Evolutionary conservation across 768 basidiomycete species (phyloP).

Genomic region (Lentinula lateritia): DNA sequence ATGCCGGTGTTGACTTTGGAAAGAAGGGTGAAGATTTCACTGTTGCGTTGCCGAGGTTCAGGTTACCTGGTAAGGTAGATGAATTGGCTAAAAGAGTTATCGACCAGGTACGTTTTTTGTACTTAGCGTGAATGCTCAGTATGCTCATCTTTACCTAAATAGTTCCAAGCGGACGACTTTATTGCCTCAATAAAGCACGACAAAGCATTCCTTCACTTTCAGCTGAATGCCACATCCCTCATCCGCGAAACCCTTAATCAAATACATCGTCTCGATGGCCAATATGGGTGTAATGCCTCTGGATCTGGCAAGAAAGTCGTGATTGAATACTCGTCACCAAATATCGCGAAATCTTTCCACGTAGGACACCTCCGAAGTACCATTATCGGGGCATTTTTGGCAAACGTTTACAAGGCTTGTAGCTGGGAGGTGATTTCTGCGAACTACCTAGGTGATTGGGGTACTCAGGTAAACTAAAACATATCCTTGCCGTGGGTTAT

Average conservation of each 20-base stretch:
- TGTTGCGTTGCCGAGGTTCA: constrained; percentile 87
- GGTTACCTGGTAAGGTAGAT: constrained; percentile 78
- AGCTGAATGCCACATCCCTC: constrained; percentile 59
- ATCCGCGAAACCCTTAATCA: constrained; percentile 64
- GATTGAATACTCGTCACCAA: constrained; percentile 93
- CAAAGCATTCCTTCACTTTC: constrained; percentile 82
- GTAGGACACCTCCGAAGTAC: constrained; percentile 95
- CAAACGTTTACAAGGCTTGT: constrained; percentile 85
- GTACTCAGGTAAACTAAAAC: constrained; percentile 71
- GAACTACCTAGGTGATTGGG: constrained; percentile 99
- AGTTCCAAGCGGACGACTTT: constrained; percentile 87
- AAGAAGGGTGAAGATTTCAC: constrained; percentile 95
- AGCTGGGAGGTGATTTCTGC: constrained; percentile 90
- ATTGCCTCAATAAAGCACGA: constrained; percentile 64
- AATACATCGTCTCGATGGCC: constrained; percentile 68
- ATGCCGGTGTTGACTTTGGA: constrained; percentile 80
- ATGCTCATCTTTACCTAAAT: neutral
- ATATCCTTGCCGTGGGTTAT: neutral
- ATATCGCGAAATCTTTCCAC: constrained; percentile 98
- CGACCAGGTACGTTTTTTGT: constrained; percentile 49
- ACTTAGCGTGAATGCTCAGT: too few relatives aligned
- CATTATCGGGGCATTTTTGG: constrained; percentile 96
- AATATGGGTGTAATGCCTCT: constrained; percentile 77
- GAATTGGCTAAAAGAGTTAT: constrained; percentile 70
- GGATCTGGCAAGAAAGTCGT: constrained; percentile 81